phyloP scores from a whole-genome alignment of 2,329 filamentous ascomycete genomes.

The Penicillium sp. region DNA sequence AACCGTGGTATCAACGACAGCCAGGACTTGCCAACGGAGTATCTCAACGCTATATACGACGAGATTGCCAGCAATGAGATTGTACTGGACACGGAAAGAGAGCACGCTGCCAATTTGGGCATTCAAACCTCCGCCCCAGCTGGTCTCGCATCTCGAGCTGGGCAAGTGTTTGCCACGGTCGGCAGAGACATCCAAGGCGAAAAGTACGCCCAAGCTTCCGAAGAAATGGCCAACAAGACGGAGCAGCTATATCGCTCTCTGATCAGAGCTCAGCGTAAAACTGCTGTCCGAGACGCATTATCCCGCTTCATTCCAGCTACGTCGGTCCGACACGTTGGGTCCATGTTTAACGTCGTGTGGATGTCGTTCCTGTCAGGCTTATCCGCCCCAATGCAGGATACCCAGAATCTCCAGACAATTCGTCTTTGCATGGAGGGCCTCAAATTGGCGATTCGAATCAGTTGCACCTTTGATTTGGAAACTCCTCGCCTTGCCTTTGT shows the following conservation, averaged over 20 bases:
- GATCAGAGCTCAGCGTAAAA: constrained; percentile 80
- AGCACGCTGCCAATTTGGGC: constrained; percentile 76
- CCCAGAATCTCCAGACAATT: constrained; percentile 86
- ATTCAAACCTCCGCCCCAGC: constrained; percentile 52
- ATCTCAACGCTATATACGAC: constrained; percentile 81
- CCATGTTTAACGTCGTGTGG: constrained; percentile 99
- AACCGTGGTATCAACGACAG: constrained; percentile 98
- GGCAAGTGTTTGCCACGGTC: constrained; percentile 83
- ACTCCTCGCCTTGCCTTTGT: constrained; percentile 95
- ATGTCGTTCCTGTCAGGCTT: constrained; percentile 97
- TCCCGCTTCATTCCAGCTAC: constrained; percentile 83
- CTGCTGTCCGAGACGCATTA: constrained; percentile 60
- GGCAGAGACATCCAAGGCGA: constrained; percentile 88
- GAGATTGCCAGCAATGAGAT: constrained; percentile 91
- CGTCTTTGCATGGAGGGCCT: constrained; percentile 91
- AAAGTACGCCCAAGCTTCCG: constrained; percentile 88
- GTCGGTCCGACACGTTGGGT: constrained; percentile 88
- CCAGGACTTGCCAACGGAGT: constrained; percentile 86
- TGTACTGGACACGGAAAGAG: constrained; percentile 84
- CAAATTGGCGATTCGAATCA: constrained; percentile 86
- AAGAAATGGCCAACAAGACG: constrained; percentile 78
- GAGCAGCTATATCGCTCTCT: constrained; percentile 89
- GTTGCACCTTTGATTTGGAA: constrained; percentile 85
- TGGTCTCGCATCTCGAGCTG: constrained; percentile 74
- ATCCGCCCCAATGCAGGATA: constrained; percentile 87